Evolutionary conservation across 192 early-diverging fungal genomes (phyloP), one percentile per base, ranked within the genome.

Genomic region (Geranomyces variabilis): DNA sequence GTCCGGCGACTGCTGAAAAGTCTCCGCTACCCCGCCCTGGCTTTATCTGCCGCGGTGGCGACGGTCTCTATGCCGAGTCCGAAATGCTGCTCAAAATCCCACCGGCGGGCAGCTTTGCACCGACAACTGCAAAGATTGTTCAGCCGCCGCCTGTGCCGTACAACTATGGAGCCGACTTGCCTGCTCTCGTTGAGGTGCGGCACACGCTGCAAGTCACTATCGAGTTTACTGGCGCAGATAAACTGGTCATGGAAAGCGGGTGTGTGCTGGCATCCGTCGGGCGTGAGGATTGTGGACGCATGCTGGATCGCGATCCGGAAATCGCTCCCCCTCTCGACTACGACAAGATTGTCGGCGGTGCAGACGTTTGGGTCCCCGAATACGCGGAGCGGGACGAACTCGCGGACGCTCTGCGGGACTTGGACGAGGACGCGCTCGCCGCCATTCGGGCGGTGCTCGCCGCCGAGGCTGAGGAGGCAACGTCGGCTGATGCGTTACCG

Each of bases 301-400:
- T 86, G 13, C 57, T 86, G 73, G 81, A 83, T 13, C 45, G 62
- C 29, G 70, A 73, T 46, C 60, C 75, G 7, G 81, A 80, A 21
- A 44, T 86, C 12, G 71, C 80, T 55, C 84, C 84, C 36, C 58
- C 69, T 0, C 31, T 86, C 36, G 84, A 86, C 58, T 86, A 86
- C 60, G 80, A 86, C 49, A 86, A 83, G 61, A 64, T 86, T 17
- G 71, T 81, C 28, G 84, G 84, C 17, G 64, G 64, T 21, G 65
- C 34, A 0, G 81, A 83, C 28, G 73, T 75, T 1, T 86, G 81
- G 81, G 77, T 83, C 17, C 84, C 84, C 21, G 73, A 71, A 46
- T 86, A 86, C 56, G 55, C 28, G 34, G 22, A 15, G 36, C 19
- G 17, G n/a, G 81, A 83, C 48, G 73, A 68, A 5, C 30, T 80